Base-by-base conservation (phyloP, 768 basidiomycete genomes). In the Serendipita indica region DNA sequence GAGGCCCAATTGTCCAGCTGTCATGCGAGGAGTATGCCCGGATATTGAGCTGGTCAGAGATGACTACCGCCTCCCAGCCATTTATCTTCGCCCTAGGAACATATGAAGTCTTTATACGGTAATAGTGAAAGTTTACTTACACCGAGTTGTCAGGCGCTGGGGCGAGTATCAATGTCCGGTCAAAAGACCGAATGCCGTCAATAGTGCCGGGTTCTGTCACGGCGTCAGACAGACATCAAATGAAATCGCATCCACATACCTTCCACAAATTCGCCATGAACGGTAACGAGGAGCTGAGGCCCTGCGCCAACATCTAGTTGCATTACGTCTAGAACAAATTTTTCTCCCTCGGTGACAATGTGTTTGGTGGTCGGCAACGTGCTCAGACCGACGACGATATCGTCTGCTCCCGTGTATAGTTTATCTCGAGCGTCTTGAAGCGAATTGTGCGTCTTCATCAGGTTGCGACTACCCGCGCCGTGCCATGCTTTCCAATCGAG, bases 211-310 rank as follows among this genome's bases (percentile, higher is more conserved):
- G 83, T 63, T 79, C 84, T 87, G 1, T 54, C 32, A 18, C 22
- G 27, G 5, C n/a, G 41, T 43, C 27, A 43, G 41, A 18, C 5
- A 43, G 18, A 25, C 7, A 43, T 18, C 33, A 20, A 56, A 61
- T 14, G 58, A 56, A 33, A 7, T 3, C 7, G 45, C 59, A 7
- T 34, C 27, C 35, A 75, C 83, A 60, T 65, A 93, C 94, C 76
- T 77, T 98, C 94, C 56, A 78, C 77, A 67, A 94, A 94, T 68
- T 97, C 83, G 2, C 93, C 93, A 67, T 96, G 90, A 16, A 97
- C 74, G 43, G 79, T 80, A 61, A 87, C 72, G 58, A 89, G 74
- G 62, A 94, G 76, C 45, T 69, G 67, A 16, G 70, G 69, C 18
- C 66, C 65, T 14, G 67, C 66, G 2, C 67, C 73, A 33, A 65